A percentile compares a stretch with the other conserved stretches of the same genome.
phyloP scores from a whole-genome alignment of 1,284 basidiomycete genomes.

The Ceratobasidium papillatum region DNA sequence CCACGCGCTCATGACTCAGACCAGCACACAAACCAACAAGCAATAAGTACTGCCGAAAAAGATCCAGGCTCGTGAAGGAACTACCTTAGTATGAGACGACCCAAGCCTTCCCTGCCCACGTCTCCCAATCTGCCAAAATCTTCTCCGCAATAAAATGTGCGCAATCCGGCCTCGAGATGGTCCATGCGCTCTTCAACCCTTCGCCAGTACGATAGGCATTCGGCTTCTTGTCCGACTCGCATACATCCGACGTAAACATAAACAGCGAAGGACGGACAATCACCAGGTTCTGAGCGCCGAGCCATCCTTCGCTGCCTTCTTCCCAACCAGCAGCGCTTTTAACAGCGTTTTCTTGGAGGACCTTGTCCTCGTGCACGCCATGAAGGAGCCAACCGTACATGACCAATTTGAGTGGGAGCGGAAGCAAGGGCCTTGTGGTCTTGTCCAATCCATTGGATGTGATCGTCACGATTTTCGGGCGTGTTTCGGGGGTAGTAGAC shows the following conservation, averaged over 20 bases:
- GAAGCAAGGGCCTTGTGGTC: conserved; percentile 58
- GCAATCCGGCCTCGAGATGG: conserved; percentile 68
- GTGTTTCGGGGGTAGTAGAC: conserved; percentile 46
- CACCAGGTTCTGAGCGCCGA: conserved; percentile 59
- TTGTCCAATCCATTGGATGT: conserved; percentile 63
- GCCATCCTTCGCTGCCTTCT: conserved; percentile 50
- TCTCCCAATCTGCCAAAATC: conserved; percentile 59
- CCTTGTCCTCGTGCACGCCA: conserved; percentile 64
- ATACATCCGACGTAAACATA: conserved; percentile 66
- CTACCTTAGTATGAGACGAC: conserved; percentile 36
- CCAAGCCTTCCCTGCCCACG: conserved; percentile 59
- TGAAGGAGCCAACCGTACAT: conserved; percentile 58
- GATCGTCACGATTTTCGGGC: conserved; percentile 61
- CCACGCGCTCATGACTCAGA: too few relatives aligned
- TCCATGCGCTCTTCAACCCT: conserved; percentile 56
- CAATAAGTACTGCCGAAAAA: too few relatives aligned
- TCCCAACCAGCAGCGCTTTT: conserved; percentile 54
- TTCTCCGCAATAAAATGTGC: conserved; percentile 70
- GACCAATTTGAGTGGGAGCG: conserved; percentile 58
- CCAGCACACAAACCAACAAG: too few relatives aligned
- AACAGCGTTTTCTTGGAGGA: conserved; percentile 61
- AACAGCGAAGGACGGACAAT: conserved; percentile 63
- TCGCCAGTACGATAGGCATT: conserved; percentile 51
- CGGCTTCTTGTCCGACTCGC: conserved; percentile 56
- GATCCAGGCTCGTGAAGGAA: too few relatives aligned